A percentile compares a stretch with the other conserved stretches of the same genome.
These are phyloP conservation scores for Fistulifera pelliculosa DNA, from an alignment of 108 stramenopile species.

Conservation along the genomic window DNA sequence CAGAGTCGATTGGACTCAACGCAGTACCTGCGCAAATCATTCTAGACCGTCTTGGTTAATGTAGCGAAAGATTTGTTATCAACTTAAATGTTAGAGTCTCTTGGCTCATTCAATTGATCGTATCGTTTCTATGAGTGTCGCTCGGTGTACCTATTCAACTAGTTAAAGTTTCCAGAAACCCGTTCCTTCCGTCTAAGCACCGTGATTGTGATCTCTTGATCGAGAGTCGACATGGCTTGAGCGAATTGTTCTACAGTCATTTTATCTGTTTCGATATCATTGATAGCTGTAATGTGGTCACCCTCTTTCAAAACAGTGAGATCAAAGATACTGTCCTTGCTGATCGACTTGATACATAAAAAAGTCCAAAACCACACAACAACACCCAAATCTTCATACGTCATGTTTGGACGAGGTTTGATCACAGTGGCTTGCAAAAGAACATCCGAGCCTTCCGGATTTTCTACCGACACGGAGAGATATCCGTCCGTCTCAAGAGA, in stretches of 20 bases:
- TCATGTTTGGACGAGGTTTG: slow-evolving; percentile 38
- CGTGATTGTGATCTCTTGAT: slow-evolving; percentile 27
- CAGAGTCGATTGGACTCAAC: too few species aligned
- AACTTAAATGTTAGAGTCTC: too few species aligned
- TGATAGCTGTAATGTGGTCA: slow-evolving; percentile 34
- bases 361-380: slow-evolving; percentile 36
- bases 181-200: slow-evolving; percentile 37
- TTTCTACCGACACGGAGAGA: slow-evolving; percentile 17
- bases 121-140: too few species aligned
- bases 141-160: too few species aligned
- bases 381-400: slow-evolving; percentile 31
- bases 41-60: too few species aligned
- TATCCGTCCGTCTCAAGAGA: slow-evolving; percentile 18
- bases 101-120: too few species aligned
- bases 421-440: slow-evolving; percentile 36
- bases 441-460: slow-evolving; percentile 23
- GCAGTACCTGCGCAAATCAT: too few species aligned
- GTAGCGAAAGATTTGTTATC: too few species aligned
- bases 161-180: slow-evolving; percentile 23
- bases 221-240: slow-evolving; percentile 19
- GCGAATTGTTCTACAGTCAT: slow-evolving; percentile 22
- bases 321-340: slow-evolving; percentile 20
- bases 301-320: slow-evolving; percentile 23
- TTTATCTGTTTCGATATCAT: slow-evolving; percentile 30
- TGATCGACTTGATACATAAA: slow-evolving; percentile 27